phyloP scores from a whole-genome alignment of 2,329 filamentous ascomycete species.

The Eurotiales sp. region DNA sequence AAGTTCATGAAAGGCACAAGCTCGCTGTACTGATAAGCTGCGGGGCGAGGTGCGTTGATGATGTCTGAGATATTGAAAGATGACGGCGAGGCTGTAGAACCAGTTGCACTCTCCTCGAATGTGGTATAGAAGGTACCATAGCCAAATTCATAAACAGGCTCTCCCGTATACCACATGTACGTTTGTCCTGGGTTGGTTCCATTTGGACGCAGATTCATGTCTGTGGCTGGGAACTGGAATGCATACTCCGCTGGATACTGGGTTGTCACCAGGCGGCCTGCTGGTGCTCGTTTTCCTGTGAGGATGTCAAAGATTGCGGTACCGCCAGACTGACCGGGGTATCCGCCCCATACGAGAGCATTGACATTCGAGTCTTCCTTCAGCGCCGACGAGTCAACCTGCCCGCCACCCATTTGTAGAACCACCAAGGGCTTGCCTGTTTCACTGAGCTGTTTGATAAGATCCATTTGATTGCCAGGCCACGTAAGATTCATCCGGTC shows the following conservation, averaged over 20 bases:
- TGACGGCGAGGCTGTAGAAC: not conserved
- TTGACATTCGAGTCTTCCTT: constrained; percentile 38
- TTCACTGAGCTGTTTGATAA: constrained; percentile 35
- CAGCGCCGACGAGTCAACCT: constrained; percentile 41
- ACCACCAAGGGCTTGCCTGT: constrained; percentile 40
- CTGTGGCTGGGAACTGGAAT: constrained; percentile 35
- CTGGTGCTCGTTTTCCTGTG: constrained; percentile 38
- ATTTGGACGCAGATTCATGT: constrained; percentile 40
- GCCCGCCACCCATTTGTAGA: constrained; percentile 43
- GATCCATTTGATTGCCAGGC: constrained; percentile 40
- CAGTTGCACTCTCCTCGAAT: constrained; percentile 23
- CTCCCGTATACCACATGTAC: constrained; percentile 43
- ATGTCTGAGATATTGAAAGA: constrained; percentile 35
- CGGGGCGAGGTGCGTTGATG: constrained; percentile 22
- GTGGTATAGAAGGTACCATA: constrained; percentile 44
- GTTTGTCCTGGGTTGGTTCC: constrained; percentile 40
- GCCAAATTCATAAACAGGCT: constrained; percentile 40
- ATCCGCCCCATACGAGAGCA: constrained; percentile 43
- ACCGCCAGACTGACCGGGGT: constrained; percentile 44
- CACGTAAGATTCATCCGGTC: constrained; percentile 42
- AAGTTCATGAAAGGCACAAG: constrained; percentile 37
- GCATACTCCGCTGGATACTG: constrained; percentile 43
- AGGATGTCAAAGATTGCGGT: constrained; percentile 41
- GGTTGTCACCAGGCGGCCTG: constrained; percentile 39
- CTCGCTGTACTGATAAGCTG: constrained; percentile 27